Evolutionary conservation across 2,329 filamentous ascomycete species (phyloP), one percentile per base, ranked within the genome.

Genomic region (Epichloe coenophiala): DNA sequence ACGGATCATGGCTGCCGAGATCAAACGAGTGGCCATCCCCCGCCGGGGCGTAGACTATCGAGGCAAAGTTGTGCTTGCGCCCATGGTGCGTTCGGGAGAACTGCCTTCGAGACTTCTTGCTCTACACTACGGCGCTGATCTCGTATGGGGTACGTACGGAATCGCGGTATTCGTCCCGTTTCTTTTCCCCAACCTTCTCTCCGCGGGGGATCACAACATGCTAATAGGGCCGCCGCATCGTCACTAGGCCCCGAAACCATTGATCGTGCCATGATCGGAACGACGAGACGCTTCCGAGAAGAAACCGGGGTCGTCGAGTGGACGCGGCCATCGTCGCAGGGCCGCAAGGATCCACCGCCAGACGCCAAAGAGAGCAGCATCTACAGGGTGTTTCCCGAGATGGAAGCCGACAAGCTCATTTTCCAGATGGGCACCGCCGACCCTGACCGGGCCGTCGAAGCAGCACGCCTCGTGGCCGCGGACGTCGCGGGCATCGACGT

Each of bases 41-140:
- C 78, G 75, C 54, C 86, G 85, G 66, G 91, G 91, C 48, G 89
- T 95, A 61, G 89, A 96, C 72, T 97, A 96, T 69, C 81, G 91
- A 59, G 86, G 86, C 68, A 96, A 94, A 68, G 71, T 97, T 57
- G 93, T 97, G 43, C 84, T 98, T 56, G 93, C 93, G 54, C 93
- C 93, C 40, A 98, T 98, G 93, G 91, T 96, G 52, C 85, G 93
- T 58, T 95, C 88, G n/a, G 93, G 93, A 63, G 93, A 98, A 72
- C 73, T 96, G 54, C 91, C 93, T 3, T 93, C 88, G 39, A 83
- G 93, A 52, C 77, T 98, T 27, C 71, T 95, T 42, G 88, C 93
- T 35, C 79, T 98, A 54, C 86, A 94, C 63, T 97, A 98, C 66
- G 93, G 93, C 57, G 93, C 93, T 48, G 93, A 98, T 68, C 75